A percentile compares a stretch with the other conserved stretches of the same genome.
Evolutionary conservation across 257 asterid genomes (phyloP).

Genomic region (Anisodus tanguticus): DNA sequence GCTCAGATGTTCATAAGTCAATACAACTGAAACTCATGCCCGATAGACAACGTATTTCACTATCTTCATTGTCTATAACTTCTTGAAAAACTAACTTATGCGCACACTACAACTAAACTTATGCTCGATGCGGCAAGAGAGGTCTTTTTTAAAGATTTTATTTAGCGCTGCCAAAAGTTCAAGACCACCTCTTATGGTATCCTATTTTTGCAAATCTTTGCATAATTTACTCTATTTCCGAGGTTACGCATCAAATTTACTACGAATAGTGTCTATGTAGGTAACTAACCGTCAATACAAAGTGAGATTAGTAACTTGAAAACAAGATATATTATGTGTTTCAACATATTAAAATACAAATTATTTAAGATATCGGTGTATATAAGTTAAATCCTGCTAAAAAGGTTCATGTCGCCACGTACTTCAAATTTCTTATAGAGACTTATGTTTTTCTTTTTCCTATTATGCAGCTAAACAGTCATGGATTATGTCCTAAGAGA

Average conservation of each 20-base stretch:
- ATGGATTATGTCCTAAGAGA: conserved; percentile 39
- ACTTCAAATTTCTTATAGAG: no score
- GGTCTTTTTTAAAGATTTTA: no score
- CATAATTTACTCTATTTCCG: background rate
- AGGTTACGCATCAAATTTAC: background rate
- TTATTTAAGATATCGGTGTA: background rate
- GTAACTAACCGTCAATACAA: background rate
- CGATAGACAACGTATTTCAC: background rate
- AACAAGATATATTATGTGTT: background rate
- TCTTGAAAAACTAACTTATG: no score
- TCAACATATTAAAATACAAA: background rate
- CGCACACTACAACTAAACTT: no score
- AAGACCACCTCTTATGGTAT: no score
- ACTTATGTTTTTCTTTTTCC: no score
- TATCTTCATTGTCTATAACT: no score
- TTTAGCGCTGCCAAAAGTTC: no score
- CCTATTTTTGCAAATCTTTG: no score
- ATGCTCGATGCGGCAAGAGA: no score
- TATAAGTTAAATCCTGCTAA: background rate
- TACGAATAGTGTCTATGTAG: background rate
- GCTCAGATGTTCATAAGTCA: background rate
- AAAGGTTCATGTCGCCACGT: background rate
- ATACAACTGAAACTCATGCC: background rate
- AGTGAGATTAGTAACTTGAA: background rate
- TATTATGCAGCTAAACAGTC: conserved; percentile 50